phyloP scores from a whole-genome alignment of 2,329 filamentous ascomycete genomes.

The Phyllosticta paracitricarpa region DNA sequence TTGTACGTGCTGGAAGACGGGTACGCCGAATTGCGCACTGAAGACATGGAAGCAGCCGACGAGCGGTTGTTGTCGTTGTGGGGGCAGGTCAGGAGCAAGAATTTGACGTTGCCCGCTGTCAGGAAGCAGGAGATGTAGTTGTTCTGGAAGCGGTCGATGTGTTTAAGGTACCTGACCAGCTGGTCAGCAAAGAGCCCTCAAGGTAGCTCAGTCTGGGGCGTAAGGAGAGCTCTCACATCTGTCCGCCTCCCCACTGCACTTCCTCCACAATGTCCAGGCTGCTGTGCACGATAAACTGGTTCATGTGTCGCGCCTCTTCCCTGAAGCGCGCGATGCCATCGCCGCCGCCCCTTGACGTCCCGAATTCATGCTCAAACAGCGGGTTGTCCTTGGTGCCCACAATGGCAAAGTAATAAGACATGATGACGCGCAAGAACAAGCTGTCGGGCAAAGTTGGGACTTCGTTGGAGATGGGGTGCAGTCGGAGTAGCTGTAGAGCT shows the following conservation, averaged over 20 bases:
- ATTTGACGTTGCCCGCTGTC: conserved; percentile 84
- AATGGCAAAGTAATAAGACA: conserved; percentile 99
- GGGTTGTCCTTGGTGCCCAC: conserved; percentile 92
- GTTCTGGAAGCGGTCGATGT: conserved; percentile 93
- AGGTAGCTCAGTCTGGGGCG: not conserved
- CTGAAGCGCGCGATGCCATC: conserved; percentile 85
- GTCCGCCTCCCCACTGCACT: conserved; percentile 80
- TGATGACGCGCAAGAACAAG: conserved; percentile 32
- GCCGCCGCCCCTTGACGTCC: conserved; percentile 89
- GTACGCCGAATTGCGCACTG: conserved; percentile 44
- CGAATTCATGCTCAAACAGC: conserved; percentile 94
- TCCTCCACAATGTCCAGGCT: conserved; percentile 93
- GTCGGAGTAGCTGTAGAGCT: not conserved
- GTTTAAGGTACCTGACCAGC: conserved; percentile 75
- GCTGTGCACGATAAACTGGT: conserved; percentile 94
- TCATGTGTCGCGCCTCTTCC: conserved; percentile 82
- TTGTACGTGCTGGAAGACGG: conserved; percentile 58
- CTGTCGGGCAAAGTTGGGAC: not conserved
- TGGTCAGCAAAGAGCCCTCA: conserved; percentile 11
- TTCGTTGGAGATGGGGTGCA: not conserved
- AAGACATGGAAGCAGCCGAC: conserved; percentile 19
- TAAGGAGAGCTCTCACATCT: conserved; percentile 50
- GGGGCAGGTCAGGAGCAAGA: conserved; percentile 87
- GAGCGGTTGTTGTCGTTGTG: conserved; percentile 12
- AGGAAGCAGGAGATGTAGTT: conserved; percentile 93